Conservation (phyloP, 2,329 filamentous ascomycete genomes). For the Zasmidium angulare region DNA sequence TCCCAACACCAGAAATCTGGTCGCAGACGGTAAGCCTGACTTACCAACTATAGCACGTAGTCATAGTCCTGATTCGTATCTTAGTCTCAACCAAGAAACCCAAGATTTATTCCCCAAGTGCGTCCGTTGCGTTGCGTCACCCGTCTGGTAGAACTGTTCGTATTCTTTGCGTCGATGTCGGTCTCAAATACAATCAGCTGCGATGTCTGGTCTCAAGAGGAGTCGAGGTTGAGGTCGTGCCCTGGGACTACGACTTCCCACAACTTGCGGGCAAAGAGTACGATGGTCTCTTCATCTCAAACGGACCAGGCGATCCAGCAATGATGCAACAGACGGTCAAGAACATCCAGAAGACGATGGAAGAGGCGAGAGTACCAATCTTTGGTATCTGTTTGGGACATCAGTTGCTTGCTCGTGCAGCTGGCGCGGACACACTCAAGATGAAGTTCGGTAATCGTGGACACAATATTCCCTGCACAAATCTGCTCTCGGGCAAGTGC, state of each 20-base stretch:
- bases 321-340: constrained; percentile 77
- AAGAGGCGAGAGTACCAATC: constrained; percentile 78
- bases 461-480: constrained; percentile 97
- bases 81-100: constrained; percentile 86
- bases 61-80: constrained; percentile 32
- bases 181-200: constrained; percentile 97
- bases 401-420: constrained; percentile 84
- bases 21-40: constrained; percentile 76
- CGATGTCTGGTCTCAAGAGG: constrained; percentile 88
- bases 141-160: constrained; percentile 84
- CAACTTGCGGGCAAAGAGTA: constrained; percentile 76
- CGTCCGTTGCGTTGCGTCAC: constrained; percentile 73
- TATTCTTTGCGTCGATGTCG: constrained; percentile 91
- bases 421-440: constrained; percentile 82
- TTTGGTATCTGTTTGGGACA: constrained; percentile 97
- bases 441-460: constrained; percentile 99
- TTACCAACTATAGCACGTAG: constrained; percentile 25
- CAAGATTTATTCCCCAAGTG: constrained; percentile 77
- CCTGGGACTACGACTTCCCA: constrained; percentile 93
- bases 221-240: constrained; percentile 90
- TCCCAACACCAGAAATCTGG: constrained; percentile 89
- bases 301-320: constrained; percentile 93
- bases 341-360: constrained; percentile 73
- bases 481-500: constrained; percentile 90
- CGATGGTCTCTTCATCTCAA: constrained; percentile 96